Evolutionary conservation across 768 basidiomycete genomes (phyloP).

Genomic region (Scleroderma bovista): DNA sequence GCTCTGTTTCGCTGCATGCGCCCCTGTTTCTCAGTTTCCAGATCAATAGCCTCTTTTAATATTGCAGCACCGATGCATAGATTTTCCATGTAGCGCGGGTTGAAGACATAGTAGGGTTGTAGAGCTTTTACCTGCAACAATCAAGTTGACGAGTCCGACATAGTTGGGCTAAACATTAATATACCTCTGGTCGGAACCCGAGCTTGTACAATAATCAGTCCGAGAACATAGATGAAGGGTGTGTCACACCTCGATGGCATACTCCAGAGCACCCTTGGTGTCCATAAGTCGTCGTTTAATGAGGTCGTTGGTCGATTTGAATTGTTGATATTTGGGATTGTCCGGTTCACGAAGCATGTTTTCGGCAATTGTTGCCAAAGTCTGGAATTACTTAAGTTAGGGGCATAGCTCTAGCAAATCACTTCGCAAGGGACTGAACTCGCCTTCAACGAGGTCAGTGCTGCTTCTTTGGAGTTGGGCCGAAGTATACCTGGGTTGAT

Average conservation of each 20-base stretch:
- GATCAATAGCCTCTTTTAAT: slow-evolving; percentile 54
- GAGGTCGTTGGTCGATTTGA: slow-evolving; percentile 68
- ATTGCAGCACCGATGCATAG: slow-evolving; percentile 61
- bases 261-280: slow-evolving; percentile 69
- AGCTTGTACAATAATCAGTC: slow-evolving; percentile 38
- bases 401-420: background rate
- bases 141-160: background rate
- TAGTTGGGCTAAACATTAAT: slow-evolving; percentile 3
- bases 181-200: slow-evolving; percentile 68
- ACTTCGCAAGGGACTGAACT: slow-evolving; percentile 1
- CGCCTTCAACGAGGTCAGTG: slow-evolving; percentile 61
- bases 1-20: slow-evolving; percentile 43
- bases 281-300: slow-evolving; percentile 67
- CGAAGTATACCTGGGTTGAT: slow-evolving; percentile 76
- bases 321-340: slow-evolving; percentile 64
- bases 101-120: slow-evolving; percentile 69
- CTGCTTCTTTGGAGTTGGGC: slow-evolving; percentile 58
- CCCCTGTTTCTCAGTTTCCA: slow-evolving; percentile 45
- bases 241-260: slow-evolving; percentile 65
- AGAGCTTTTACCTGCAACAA: slow-evolving; percentile 57
- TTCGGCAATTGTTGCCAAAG: slow-evolving; percentile 59
- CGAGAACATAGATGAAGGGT: background rate
- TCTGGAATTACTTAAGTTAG: slow-evolving; percentile 34
- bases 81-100: slow-evolving; percentile 45
- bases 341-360: slow-evolving; percentile 71